phyloP scores from a whole-genome alignment of 2,329 filamentous ascomycete species.

The Davidsoniella australis region DNA sequence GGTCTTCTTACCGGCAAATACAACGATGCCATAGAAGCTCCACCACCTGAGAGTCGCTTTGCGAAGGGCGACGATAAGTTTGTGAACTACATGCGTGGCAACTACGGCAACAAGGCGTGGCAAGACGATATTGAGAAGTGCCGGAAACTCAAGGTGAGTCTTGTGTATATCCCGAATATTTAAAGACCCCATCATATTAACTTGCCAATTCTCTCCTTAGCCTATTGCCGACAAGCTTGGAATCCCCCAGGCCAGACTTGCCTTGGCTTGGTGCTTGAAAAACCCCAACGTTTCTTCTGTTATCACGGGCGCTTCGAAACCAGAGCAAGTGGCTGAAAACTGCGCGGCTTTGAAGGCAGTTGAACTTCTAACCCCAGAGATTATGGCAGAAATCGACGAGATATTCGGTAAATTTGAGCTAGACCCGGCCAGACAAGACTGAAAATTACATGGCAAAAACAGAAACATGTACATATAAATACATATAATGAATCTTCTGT shows the following conservation, averaged over 20 bases:
- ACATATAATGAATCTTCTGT: too few species aligned
- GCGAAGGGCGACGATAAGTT: constrained; percentile 40
- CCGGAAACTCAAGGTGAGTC: constrained; percentile 20
- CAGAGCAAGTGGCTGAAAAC: constrained; percentile 35
- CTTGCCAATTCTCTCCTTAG: constrained; percentile 3
- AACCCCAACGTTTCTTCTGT: constrained; percentile 36
- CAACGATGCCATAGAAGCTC: constrained; percentile 32
- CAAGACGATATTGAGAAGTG: constrained; percentile 30
- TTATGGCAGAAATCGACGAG: constrained; percentile 33
- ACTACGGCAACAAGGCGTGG: constrained; percentile 39
- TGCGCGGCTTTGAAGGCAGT: constrained; percentile 28
- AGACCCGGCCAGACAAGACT: constrained; percentile 12
- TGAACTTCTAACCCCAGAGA: constrained; percentile 31
- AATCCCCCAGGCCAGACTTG: constrained; percentile 32
- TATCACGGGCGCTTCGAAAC: constrained; percentile 34
- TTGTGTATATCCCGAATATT: neutral
- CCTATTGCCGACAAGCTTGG: constrained; percentile 40
- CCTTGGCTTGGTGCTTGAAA: constrained; percentile 36
- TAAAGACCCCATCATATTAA: neutral
- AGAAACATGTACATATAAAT: too few species aligned
- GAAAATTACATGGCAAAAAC: neutral
- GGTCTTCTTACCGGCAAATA: constrained; percentile 52
- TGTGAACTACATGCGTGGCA: constrained; percentile 32
- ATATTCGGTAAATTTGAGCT: constrained; percentile 19
- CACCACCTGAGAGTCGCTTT: constrained; percentile 39